Percentiles rank a stretch among this genome's conserved stretches.
These are phyloP conservation scores for Reutealis trisperma DNA, from an alignment of 345 rosid genomes.

Conservation along the genomic window DNA sequence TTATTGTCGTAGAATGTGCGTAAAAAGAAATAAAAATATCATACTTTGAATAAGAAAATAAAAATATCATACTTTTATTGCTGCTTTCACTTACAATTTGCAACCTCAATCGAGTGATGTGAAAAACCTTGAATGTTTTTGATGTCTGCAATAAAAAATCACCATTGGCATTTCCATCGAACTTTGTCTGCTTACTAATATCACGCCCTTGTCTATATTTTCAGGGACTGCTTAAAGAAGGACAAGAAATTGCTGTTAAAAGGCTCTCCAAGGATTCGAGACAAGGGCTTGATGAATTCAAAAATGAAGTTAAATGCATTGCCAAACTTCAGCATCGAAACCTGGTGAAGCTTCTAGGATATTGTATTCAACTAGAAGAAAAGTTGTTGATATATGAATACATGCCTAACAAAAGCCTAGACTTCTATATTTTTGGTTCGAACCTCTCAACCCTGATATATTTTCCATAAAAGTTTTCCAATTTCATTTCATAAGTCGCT, in stretches of 20 bases:
- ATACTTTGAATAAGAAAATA: too few relatives aligned
- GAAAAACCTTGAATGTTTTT: too few relatives aligned
- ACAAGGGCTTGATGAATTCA: constrained; percentile 49
- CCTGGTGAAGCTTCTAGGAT: constrained; percentile 46
- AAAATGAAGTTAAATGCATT: constrained; percentile 42
- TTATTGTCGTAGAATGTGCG: too few relatives aligned
- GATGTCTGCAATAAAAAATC: too few relatives aligned
- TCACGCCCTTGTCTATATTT: not conserved
- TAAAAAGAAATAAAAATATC: too few relatives aligned
- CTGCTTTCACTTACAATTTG: too few relatives aligned
- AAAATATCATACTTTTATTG: not conserved
- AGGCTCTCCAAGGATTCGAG: constrained; percentile 44
- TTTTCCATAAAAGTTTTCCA: not conserved
- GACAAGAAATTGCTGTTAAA: constrained; percentile 52
- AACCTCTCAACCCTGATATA: not conserved
- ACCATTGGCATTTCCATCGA: too few relatives aligned
- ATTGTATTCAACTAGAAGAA: constrained; percentile 29
- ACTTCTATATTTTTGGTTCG: constrained; percentile 35
- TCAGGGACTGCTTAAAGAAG: constrained; percentile 38
- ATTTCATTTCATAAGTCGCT: not conserved
- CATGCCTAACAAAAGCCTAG: constrained; percentile 37
- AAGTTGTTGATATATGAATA: constrained; percentile 36
- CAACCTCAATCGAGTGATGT: too few relatives aligned
- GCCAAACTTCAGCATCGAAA: constrained; percentile 55
- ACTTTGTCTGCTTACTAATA: too few relatives aligned